Conservation (phyloP, 2,329 filamentous ascomycete genomes). For the Alternaria burnsii region DNA sequence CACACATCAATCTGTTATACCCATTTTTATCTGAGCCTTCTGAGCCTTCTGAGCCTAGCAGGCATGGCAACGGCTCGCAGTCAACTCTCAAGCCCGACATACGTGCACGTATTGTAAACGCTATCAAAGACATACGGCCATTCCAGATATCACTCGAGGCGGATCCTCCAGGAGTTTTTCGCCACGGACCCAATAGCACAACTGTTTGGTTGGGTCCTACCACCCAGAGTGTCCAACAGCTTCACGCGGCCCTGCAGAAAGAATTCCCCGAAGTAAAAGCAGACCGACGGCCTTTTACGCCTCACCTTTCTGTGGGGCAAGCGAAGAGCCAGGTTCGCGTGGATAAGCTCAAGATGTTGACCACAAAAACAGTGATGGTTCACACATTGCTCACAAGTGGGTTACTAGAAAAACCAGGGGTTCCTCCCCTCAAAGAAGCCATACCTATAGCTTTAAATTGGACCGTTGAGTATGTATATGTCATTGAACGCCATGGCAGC, state of each 20-base stretch:
- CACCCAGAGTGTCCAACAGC: constrained; percentile 20
- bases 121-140: constrained; percentile 21
- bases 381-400: constrained; percentile 22
- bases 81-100: constrained; percentile 29
- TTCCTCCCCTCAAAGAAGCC: background rate
- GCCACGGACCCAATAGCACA: constrained; percentile 23
- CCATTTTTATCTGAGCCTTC: constrained; percentile 36
- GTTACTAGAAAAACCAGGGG: constrained; percentile 11
- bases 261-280: constrained; percentile 37
- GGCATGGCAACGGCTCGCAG: constrained; percentile 4
- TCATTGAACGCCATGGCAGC: constrained; percentile 37
- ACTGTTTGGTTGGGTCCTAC: constrained; percentile 38
- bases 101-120: constrained; percentile 31
- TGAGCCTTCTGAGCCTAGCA: constrained; percentile 23
- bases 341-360: constrained; percentile 24
- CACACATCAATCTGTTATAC: constrained; percentile 45
- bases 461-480: constrained; percentile 37
- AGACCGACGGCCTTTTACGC: constrained; percentile 32
- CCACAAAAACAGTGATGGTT: constrained; percentile 22
- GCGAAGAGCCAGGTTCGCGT: constrained; percentile 22
- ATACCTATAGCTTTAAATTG: constrained; percentile 27
- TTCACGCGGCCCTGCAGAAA: constrained; percentile 38
- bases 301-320: constrained; percentile 42
- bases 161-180: constrained; percentile 30
- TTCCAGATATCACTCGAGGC: constrained; percentile 32